A percentile compares a stretch with the other conserved stretches of the same genome.
Conservation (phyloP, 2,329 filamentous ascomycete species). For the Neodidymelliopsis sp. region DNA sequence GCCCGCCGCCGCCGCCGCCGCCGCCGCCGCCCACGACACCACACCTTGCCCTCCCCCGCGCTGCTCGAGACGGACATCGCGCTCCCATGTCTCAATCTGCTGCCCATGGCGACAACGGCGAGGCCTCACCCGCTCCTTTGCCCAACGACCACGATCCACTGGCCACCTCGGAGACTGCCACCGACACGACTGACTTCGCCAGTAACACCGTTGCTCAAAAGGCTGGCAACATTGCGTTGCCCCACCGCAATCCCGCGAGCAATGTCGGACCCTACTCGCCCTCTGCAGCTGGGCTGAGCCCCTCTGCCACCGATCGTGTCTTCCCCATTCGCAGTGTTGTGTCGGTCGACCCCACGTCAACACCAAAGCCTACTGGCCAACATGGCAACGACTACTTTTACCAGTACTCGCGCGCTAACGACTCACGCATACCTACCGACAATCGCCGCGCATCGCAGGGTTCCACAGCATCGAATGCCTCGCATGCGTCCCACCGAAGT, state of each 20-base stretch:
- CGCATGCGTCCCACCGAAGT: slow-evolving; percentile 34
- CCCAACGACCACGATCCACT: slow-evolving; percentile 20
- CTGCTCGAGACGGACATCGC: slow-evolving; percentile 15
- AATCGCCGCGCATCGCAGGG: no score
- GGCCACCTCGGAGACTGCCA: slow-evolving; percentile 13
- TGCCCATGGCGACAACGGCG: slow-evolving; percentile 13
- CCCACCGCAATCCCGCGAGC: slow-evolving; percentile 4
- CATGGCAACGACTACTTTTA: slow-evolving; percentile 49
- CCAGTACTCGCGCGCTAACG: slow-evolving; percentile 33
- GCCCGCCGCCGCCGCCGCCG: slow-evolving; percentile 5
- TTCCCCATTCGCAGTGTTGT: slow-evolving; percentile 85
- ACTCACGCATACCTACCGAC: slow-evolving; percentile 37
- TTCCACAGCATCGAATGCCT: slow-evolving; percentile 40
- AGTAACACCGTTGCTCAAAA: background rate
- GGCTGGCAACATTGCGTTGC: slow-evolving; percentile 8
- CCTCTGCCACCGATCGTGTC: slow-evolving; percentile 65
- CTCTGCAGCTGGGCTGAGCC: slow-evolving; percentile 45
- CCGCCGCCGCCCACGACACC: background rate
- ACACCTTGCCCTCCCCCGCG: slow-evolving; percentile 1
- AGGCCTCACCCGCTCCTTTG: slow-evolving; percentile 21
- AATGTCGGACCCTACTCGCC: slow-evolving; percentile 25
- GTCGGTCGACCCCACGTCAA: slow-evolving; percentile 66
- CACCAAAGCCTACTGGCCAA: slow-evolving; percentile 24
- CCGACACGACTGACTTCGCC: slow-evolving; percentile 11
- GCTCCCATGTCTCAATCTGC: slow-evolving; percentile 37